Percentiles rank a stretch among this genome's conserved stretches.
Conservation (phyloP, 768 basidiomycete genomes). For the Rhodotorula graminis region DNA sequence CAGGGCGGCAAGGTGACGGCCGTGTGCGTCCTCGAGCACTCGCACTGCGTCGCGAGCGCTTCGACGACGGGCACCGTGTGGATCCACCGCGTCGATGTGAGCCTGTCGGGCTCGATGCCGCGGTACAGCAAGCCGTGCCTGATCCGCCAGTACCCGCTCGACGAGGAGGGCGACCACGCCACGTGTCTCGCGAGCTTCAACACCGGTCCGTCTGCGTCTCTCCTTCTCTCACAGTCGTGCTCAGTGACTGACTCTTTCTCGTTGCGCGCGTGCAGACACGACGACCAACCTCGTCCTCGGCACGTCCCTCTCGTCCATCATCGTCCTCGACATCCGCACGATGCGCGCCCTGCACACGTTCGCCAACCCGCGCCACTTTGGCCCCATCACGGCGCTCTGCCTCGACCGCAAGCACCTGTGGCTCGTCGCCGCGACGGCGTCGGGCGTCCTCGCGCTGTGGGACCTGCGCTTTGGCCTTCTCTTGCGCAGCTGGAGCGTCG, state of each 20-base stretch:
- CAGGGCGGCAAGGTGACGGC: conserved; percentile 64
- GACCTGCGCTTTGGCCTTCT: conserved; percentile 88
- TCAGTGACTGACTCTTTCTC: not conserved
- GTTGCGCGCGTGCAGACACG: conserved; percentile 52
- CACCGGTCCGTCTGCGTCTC: conserved; percentile 56
- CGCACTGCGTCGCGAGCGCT: conserved; percentile 79
- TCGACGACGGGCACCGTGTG: conserved; percentile 78
- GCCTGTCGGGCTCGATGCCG: conserved; percentile 63
- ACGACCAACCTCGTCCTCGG: conserved; percentile 79
- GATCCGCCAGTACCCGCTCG: conserved; percentile 73
- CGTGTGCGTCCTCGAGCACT: conserved; percentile 73
- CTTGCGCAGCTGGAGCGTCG: conserved; percentile 80
- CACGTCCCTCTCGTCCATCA: conserved; percentile 72
- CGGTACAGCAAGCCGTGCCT: conserved; percentile 76
- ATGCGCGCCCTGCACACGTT: conserved; percentile 71
- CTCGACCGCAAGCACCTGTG: conserved; percentile 78
- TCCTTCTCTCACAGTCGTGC: not conserved
- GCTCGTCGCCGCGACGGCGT: conserved; percentile 81
- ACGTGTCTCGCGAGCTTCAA: conserved; percentile 77
- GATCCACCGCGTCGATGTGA: conserved; percentile 74
- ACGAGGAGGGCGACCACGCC: conserved; percentile 70
- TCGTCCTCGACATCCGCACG: conserved; percentile 74
- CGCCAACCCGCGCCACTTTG: conserved; percentile 78
- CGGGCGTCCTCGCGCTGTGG: conserved; percentile 82
- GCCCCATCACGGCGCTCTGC: conserved; percentile 78